These are phyloP conservation scores for Diphasiastrum complanatum DNA, from an alignment of 83 land plant species.

Conservation along the genomic window DNA sequence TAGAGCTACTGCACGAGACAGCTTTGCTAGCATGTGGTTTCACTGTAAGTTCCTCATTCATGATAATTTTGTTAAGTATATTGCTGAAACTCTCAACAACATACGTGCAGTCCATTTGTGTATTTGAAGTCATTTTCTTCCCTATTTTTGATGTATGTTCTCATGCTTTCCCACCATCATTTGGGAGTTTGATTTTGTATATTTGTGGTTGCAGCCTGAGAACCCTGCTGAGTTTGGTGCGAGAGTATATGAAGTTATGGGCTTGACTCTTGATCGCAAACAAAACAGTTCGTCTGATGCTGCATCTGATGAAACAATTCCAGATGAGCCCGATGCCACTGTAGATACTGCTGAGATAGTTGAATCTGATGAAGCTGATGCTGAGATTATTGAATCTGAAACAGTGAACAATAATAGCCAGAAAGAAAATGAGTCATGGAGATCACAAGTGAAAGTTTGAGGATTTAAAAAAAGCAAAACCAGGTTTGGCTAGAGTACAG, in stretches of 20 bases:
- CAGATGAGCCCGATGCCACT: no score
- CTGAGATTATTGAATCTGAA: no score
- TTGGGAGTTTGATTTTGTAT: not conserved
- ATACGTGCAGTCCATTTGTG: not conserved
- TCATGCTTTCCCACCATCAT: not conserved
- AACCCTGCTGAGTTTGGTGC: constrained; percentile 87
- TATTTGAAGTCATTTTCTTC: not conserved
- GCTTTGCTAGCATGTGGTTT: constrained; percentile 92
- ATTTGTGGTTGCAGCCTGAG: constrained; percentile 59
- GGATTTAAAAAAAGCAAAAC: no score
- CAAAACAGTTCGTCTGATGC: no score
- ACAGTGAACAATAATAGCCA: no score
- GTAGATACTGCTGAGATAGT: no score
- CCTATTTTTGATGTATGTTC: not conserved
- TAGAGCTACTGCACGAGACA: constrained; percentile 79
- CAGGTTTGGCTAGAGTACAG: no score
- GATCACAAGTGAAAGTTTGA: no score
- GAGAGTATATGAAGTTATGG: constrained; percentile 89
- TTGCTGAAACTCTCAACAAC: no score
- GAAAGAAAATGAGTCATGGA: no score
- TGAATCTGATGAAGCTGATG: no score
- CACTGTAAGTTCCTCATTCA: constrained; percentile 45
- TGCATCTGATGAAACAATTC: no score
- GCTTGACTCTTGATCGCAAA: constrained; percentile 23
- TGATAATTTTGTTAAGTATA: not conserved